phyloP scores from a whole-genome alignment of 305 asterid species.

The Rubia peregrina region DNA sequence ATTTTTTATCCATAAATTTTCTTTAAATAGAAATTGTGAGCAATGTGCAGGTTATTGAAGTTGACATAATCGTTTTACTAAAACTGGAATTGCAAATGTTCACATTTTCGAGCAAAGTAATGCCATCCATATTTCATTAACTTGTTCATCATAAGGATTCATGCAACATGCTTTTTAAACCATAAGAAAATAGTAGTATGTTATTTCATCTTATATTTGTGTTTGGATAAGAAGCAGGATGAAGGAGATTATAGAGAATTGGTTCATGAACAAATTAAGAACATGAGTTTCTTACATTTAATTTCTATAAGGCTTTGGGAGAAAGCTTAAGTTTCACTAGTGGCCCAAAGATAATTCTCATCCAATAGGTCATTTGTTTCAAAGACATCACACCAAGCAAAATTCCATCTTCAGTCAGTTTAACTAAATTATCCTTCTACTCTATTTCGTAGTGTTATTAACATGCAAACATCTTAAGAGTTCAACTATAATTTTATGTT shows the following conservation, averaged over 20 bases:
- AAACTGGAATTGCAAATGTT: too few relatives aligned
- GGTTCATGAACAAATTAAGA: neutral
- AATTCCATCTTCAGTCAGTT: conserved; percentile 94
- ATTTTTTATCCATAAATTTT: neutral
- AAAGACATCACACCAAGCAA: conserved; percentile 84
- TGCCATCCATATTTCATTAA: too few relatives aligned
- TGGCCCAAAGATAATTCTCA: conserved; percentile 99
- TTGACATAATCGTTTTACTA: too few relatives aligned
- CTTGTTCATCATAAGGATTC: too few relatives aligned
- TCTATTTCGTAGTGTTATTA: conserved; percentile 83
- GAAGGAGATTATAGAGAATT: too few relatives aligned
- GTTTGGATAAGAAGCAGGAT: too few relatives aligned
- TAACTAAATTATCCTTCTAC: conserved; percentile 89
- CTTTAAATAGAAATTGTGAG: too few relatives aligned
- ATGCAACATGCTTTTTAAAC: too few relatives aligned
- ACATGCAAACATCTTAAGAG: conserved; percentile 19
- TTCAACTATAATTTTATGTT: neutral
- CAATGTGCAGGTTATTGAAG: neutral
- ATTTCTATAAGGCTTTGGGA: neutral
- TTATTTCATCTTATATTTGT: too few relatives aligned
- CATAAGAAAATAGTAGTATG: too few relatives aligned
- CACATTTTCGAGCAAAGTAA: too few relatives aligned
- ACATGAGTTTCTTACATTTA: neutral
- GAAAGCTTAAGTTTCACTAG: conserved; percentile 36
- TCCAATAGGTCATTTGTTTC: conserved; percentile 96